phyloP scores from a whole-genome alignment of 495 filamentous ascomycete genomes.

The Aspergillus sclerotioniger region DNA sequence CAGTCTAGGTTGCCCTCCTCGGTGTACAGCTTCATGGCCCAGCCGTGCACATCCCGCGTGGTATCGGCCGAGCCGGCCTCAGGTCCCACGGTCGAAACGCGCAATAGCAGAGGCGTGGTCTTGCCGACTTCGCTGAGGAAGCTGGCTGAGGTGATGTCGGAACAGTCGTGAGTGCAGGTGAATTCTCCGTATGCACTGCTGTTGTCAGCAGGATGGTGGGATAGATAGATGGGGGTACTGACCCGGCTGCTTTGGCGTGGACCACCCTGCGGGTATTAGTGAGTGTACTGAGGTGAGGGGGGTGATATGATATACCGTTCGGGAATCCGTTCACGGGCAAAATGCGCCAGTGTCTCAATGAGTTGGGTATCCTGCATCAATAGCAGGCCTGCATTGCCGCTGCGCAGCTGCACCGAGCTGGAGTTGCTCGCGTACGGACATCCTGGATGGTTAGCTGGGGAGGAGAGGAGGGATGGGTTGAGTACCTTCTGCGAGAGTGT shows the following conservation, averaged over 20 bases:
- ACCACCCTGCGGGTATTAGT: background rate
- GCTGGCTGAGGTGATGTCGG: background rate
- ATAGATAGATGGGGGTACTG: background rate
- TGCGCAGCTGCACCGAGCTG: no score
- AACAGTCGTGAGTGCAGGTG: background rate
- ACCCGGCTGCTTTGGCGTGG: background rate
- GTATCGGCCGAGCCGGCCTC: constrained; percentile 60
- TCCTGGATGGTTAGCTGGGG: no score
- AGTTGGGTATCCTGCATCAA: background rate
- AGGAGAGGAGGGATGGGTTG: no score
- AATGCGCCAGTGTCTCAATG: background rate
- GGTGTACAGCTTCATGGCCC: constrained; percentile 68
- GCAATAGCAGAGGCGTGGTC: constrained; percentile 53
- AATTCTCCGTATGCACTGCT: constrained; percentile 4
- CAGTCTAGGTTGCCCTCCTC: constrained; percentile 70
- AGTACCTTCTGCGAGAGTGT: no score
- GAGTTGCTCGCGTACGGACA: no score
- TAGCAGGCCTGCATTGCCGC: no score
- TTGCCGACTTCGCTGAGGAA: constrained; percentile 42
- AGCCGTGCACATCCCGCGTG: constrained; percentile 58
- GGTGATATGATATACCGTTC: background rate
- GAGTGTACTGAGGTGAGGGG: background rate
- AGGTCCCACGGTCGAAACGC: constrained; percentile 60
- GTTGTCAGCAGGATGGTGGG: no score
- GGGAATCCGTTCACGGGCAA: background rate